phyloP scores from a whole-genome alignment of 164 flowering plant species.

The Vitis labrusca region DNA sequence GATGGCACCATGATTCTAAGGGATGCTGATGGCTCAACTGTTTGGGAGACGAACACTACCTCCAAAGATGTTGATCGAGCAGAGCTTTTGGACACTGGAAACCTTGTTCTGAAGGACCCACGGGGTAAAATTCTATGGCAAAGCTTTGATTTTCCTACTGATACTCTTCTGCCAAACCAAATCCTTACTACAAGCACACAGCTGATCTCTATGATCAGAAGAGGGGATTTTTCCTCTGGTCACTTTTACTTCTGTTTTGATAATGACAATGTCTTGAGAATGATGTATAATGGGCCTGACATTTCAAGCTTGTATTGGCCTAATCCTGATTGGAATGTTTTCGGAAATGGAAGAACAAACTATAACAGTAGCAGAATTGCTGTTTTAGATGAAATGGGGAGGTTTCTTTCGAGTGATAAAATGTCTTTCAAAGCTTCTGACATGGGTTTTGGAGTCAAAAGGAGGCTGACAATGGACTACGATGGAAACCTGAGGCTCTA shows the following conservation, averaged over 20 bases:
- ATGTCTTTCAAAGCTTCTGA: constrained; percentile 34
- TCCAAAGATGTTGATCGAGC: constrained; percentile 5
- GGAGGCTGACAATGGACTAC: constrained; percentile 43
- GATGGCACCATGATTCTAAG: constrained; percentile 23
- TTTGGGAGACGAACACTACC: constrained; percentile 26
- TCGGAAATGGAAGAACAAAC: constrained; percentile 25
- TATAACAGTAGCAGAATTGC: constrained; percentile 33
- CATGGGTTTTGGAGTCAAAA: constrained; percentile 22
- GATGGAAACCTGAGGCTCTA: constrained; percentile 54
- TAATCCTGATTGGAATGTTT: constrained; percentile 12
- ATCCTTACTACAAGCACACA: constrained; percentile 22
- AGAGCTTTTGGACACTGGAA: constrained; percentile 31
- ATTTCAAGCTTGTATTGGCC: constrained; percentile 44
- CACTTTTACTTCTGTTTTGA: constrained; percentile 27
- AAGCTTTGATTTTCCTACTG: constrained; percentile 41
- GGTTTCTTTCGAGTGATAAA: constrained; percentile 33
- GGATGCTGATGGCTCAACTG: constrained; percentile 18
- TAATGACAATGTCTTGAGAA: constrained; percentile 33
- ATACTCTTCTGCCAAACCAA: constrained; percentile 45
- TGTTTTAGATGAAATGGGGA: constrained; percentile 26
- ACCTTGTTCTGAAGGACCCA: constrained; percentile 27
- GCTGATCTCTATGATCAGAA: constrained; percentile 22
- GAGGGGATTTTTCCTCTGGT: constrained; percentile 27
- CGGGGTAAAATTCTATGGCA: constrained; percentile 33
- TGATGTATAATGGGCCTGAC: constrained; percentile 39